These are phyloP conservation scores for Vaccinium vitisidaea DNA, from an alignment of 148 eudicot species.

Conservation along the genomic window DNA sequence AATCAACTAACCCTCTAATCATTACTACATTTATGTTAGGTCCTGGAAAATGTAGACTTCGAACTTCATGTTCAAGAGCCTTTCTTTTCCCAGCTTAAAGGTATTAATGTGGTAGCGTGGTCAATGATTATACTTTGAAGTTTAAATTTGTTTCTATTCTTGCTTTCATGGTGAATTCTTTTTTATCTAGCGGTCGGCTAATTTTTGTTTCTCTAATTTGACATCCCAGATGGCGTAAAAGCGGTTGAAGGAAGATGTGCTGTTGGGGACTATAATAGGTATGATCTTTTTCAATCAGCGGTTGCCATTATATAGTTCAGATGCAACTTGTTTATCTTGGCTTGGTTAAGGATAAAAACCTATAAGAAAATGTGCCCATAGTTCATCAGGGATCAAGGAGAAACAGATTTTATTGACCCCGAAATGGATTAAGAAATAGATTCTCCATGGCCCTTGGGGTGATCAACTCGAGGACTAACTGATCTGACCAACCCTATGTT, in stretches of 20 bases:
- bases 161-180: not conserved
- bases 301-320: not conserved
- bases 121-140: not conserved
- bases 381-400: not conserved
- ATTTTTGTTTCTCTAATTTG: constrained; percentile 8
- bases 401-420: not conserved
- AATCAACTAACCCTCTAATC: constrained; percentile 2
- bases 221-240: constrained; percentile 62
- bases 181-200: not conserved
- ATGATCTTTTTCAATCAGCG: not conserved
- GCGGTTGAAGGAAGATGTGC: constrained; percentile 94
- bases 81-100: constrained; percentile 72
- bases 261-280: constrained; percentile 76
- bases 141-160: not conserved
- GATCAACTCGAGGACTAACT: not conserved
- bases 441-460: not conserved
- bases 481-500: not conserved
- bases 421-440: not conserved
- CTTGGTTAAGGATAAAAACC: not conserved
- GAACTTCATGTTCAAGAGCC: constrained; percentile 92
- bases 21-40: constrained; percentile 28
- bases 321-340: constrained; percentile 1
- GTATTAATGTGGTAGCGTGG: constrained; percentile 28
- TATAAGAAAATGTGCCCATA: not conserved
- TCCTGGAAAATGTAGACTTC: constrained; percentile 53